Conservation (phyloP, 495 filamentous ascomycete species). For the Aspergillus baeticus region DNA sequence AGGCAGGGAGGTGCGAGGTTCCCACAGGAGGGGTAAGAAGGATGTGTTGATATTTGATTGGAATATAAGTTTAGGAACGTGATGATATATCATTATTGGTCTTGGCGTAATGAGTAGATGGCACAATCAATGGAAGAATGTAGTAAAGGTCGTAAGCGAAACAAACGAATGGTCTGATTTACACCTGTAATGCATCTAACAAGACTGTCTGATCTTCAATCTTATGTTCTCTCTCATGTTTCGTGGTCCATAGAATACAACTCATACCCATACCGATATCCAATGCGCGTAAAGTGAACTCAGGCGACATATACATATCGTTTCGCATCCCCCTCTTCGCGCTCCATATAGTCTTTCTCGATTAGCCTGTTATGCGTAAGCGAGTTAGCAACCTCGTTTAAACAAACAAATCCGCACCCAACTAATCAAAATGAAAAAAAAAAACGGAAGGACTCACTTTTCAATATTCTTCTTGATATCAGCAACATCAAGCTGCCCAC, state of each 20-base stretch:
- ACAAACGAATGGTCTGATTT: not conserved
- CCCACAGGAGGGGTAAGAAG: not conserved
- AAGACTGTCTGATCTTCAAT: not conserved
- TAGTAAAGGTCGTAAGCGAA: too few species aligned
- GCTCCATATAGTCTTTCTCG: slow-evolving; percentile 94
- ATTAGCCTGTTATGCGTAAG: slow-evolving; percentile 61
- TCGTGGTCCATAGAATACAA: too few species aligned
- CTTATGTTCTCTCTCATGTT: too few species aligned
- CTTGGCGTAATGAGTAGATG: too few species aligned
- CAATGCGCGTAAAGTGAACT: not conserved
- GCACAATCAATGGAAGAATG: too few species aligned
- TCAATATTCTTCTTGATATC: slow-evolving; percentile 98
- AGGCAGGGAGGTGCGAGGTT: slow-evolving; percentile 2
- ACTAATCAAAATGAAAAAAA: not conserved
- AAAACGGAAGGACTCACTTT: slow-evolving; percentile 55
- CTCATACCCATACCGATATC: not conserved
- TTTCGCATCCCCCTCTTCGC: slow-evolving; percentile 70
- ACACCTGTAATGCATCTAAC: not conserved
- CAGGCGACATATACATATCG: slow-evolving; percentile 83
- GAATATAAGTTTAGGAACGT: not conserved
- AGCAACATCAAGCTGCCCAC: slow-evolving; percentile 76
- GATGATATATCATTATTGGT: too few species aligned
- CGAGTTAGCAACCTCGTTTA: slow-evolving; percentile 3
- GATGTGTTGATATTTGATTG: not conserved
- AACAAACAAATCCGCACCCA: not conserved